Base-by-base conservation (phyloP, 306 rosid genomes). In the Gynostemma pentaphyllum region DNA sequence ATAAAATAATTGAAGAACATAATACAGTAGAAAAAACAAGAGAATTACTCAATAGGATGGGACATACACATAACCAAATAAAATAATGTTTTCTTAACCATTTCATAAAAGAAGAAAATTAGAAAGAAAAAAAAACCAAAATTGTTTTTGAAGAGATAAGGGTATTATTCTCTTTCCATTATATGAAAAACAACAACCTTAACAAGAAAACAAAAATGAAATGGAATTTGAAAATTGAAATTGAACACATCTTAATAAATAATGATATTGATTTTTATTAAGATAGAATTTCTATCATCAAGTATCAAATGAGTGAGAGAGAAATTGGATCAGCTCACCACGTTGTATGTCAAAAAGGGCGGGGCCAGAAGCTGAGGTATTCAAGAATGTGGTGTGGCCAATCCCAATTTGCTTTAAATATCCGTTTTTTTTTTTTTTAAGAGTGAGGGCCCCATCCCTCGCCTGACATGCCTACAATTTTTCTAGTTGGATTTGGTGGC, bases 401-500 rank as follows among this genome's bases (percentile, higher is more conserved):
- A 32, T 37, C 34, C 49, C 22, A 36, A 29, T 14, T 12, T 61
- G 49, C 49, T 61, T 61, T 61, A 61, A 61, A 61, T 61, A 61
- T 61, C 49, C 14, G 21, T 22, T 47, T 13, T 19, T n/a, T n/a
- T n/a, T n/a, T n/a, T n/a, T n/a, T n/a, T n/a, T n/a, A n/a, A n/a
- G n/a, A n/a, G n/a, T 19, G 65, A 60, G 47, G 59, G 46, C 59
- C 57, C 26, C 45, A n/a, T n/a, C n/a, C n/a, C 18, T 39, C 51
- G 22, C 44, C 41, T 32, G 45, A 57, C 76, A 40, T 66, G 41
- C 13, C 74, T 62, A 79, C 26, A 39, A 54, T 36, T 32, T 66
- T 37, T 49, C 56, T 28, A 21, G 71, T 74, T 71, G 78, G 82
- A 80, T 88, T 85, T 74, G 95, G 87, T 82, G 81, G 81, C 98